Evolutionary conservation across 345 rosid genomes (phyloP).

Genomic region (Gossypium bickii): DNA sequence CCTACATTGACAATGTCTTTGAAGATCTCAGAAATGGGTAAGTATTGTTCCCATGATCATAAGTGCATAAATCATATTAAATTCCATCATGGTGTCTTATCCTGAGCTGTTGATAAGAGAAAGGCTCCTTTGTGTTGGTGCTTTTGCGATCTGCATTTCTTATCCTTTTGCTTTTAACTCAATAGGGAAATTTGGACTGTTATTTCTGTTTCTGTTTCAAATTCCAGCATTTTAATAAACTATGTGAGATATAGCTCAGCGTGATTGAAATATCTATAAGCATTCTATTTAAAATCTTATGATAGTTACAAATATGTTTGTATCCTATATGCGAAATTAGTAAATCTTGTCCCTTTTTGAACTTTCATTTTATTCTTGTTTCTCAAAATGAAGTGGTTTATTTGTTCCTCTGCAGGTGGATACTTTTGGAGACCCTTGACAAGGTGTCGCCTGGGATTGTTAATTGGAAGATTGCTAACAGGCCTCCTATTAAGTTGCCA

Average conservation of each 20-base stretch:
- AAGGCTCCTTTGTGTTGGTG: background rate
- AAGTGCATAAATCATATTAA: background rate
- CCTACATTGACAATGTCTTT: slow-evolving; percentile 75
- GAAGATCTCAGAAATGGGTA: slow-evolving; percentile 99
- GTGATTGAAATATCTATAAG: background rate
- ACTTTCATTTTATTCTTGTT: slow-evolving; percentile 3
- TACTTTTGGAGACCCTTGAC: slow-evolving; percentile 86
- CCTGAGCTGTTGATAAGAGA: background rate
- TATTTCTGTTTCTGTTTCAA: background rate
- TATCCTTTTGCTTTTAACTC: background rate
- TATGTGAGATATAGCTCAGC: background rate
- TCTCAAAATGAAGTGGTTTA: slow-evolving; percentile 7
- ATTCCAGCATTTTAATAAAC: background rate
- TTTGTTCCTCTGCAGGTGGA: slow-evolving; percentile 59
- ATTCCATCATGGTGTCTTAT: background rate
- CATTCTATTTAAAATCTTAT: background rate
- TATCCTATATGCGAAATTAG: no score
- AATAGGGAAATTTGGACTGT: background rate
- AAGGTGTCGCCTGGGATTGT: slow-evolving; percentile 93
- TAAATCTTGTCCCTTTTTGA: background rate
- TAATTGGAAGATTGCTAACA: slow-evolving; percentile 88
- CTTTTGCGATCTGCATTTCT: background rate
- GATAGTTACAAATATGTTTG: no score
- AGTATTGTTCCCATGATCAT: slow-evolving; percentile 18
- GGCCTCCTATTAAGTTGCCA: slow-evolving; percentile 92